Percentiles rank a stretch among this genome's conserved stretches.
phyloP scores from a whole-genome alignment of 2,329 filamentous ascomycete genomes.

The Chaetoscypha palmicola region DNA sequence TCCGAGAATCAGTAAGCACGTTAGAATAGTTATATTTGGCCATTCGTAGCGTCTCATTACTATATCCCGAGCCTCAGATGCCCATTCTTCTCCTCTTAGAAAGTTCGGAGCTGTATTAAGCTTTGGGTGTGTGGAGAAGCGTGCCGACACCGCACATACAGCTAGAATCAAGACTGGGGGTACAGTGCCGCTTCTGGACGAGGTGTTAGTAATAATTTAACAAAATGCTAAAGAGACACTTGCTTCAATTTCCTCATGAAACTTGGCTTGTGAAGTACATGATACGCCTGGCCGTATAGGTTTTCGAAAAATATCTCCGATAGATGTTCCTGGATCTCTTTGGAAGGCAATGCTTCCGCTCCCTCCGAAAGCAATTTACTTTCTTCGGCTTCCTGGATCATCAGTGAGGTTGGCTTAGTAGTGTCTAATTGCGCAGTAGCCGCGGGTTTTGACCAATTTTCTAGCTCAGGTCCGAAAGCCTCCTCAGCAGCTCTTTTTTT shows the following conservation, averaged over 20 bases:
- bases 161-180: conserved; percentile 90
- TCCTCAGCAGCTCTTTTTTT: conserved; percentile 84
- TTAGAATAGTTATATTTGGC: conserved; percentile 93
- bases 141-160: conserved; percentile 89
- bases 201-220: conserved; percentile 12
- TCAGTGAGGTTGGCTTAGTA: conserved; percentile 45
- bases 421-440: conserved; percentile 43
- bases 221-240: conserved; percentile 26
- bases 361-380: conserved; percentile 75
- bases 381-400: conserved; percentile 63
- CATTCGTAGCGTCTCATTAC: conserved; percentile 83
- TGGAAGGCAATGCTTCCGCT: conserved; percentile 70
- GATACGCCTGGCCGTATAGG: conserved; percentile 91
- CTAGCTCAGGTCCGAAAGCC: conserved; percentile 75
- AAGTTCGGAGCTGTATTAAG: conserved; percentile 68
- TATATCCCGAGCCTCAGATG: conserved; percentile 77
- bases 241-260: conserved; percentile 83
- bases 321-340: conserved; percentile 87
- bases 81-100: conserved; percentile 86
- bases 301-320: conserved; percentile 94
- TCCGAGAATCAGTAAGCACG: conserved; percentile 79
- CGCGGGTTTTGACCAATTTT: conserved; percentile 66
- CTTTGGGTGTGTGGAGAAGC: conserved; percentile 85
- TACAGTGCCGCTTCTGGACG: conserved; percentile 60
- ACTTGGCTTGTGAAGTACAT: conserved; percentile 90